Base-by-base conservation (phyloP, 2,329 filamentous ascomycete species). In the Arthrobotrys entomopaga region DNA sequence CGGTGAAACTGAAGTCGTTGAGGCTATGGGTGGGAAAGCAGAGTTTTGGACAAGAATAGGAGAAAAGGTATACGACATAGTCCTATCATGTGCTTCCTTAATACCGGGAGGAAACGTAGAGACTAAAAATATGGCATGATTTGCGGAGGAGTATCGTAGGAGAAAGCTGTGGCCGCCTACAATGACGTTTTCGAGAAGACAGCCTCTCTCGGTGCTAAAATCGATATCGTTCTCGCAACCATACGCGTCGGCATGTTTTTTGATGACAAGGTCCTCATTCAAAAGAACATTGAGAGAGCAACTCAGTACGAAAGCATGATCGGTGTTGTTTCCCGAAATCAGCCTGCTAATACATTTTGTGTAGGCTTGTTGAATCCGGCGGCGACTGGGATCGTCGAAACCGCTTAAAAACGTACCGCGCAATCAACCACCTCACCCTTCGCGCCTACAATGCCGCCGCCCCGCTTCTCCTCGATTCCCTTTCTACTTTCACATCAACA, bases 301-400 rank as follows among this genome's bases (percentile, higher is more conserved):
- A 92, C 91, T 83, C 77, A 76, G 78, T 79, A 74, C 48, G 59
- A 20, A 13, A 10, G 1, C 10, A 49, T 7, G 0, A 15, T 20
- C 2, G 6, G 5, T 29, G 4, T 15, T 20, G 38, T 22, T 13
- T 19, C 46, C 4, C 16, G 1, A 22, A 56, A 24, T 43, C 15
- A 48, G 16, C 52, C 54, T 67, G 26, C n/a, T 58, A 3, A 42
- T n/a, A 20, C 19, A 22, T 2, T 57, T 2, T n/a, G 20, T 49
- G 16, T 48, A 87, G 91, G 2, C 86, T 99, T 58, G 93, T 99
- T 38, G 95, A 99, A 81, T 91, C 91, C 77, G 95, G 95, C 78
- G 95, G 95, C 82, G 95, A 99, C 83, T 99, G 95, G 95, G 95
- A 99, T 82, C 91, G 95, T 77, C 90, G 95, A 82, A 99, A 99